Base-by-base conservation (phyloP, 306 rosid species). In the Hippophae rhamnoides region DNA sequence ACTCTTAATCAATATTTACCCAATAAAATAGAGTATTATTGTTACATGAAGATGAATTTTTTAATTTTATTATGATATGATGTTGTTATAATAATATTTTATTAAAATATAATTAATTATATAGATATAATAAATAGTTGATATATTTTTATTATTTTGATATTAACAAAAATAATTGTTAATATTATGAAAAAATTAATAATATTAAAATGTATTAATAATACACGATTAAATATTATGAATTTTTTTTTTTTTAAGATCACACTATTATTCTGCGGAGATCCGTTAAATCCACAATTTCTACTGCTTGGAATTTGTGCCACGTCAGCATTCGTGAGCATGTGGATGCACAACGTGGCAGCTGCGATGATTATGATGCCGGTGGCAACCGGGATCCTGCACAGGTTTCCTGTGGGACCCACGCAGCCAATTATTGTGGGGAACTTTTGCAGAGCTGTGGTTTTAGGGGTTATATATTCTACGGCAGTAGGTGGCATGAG, bases 281-380 rank as follows among this genome's bases (percentile, higher is more conserved):
- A 87, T 5, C 90, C 94, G 0, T 27, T 90, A 60, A 87, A 72
- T 48, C 94, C 95, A 23, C 63, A 89, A 5, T 47, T 87, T 10
- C 56, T 90, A 0, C 54, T 90, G 5, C 67, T 90, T 26, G 97
- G 97, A 41, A 65, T 84, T 6, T 82, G 90, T 10, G 89, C 77
- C 60, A 84, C 88, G 43, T 42, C 95, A 49, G 88, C 86, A 52
- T 90, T 90, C 48, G 82, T 90, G 3, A 84, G 95, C 85, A 86
- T 90, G 97, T 90, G 97, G 97, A 69, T 90, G 74, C 97, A 86
- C 90, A 86, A 90, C 76, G 84, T 79, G 72, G 88, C 97, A 9
- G 69, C 94, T 0, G 85, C 94, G 25, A 82, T 86, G 67, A 72
- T 90, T 81, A 86, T 90, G 97, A 90, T 90, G 95, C 95, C 95